Conservation (phyloP, 163 green algal genomes). For the Volvox carteri region DNA sequence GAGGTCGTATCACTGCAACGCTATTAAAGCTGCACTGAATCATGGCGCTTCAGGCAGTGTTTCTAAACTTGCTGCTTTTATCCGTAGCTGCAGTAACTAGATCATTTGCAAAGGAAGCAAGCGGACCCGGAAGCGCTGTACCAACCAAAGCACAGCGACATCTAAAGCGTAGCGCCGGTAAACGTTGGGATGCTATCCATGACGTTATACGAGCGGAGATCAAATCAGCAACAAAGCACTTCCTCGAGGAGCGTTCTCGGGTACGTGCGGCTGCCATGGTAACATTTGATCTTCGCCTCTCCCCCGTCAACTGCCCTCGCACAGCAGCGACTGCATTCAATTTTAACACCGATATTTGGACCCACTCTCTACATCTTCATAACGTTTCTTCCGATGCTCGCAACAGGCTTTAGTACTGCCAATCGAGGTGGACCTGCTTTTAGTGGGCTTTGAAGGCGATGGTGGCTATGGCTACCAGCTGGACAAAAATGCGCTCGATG, state of each 20-base stretch:
- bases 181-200: slow-evolving; percentile 52
- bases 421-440: slow-evolving; percentile 71
- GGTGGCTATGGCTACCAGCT: slow-evolving; percentile 70
- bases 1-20: neutral
- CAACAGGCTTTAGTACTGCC: slow-evolving; percentile 55
- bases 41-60: slow-evolving; percentile 5
- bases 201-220: slow-evolving; percentile 56
- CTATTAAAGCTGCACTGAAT: neutral
- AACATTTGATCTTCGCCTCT: neutral
- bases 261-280: slow-evolving; percentile 2
- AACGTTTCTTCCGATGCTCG: neutral
- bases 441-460: slow-evolving; percentile 71
- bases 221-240: slow-evolving; percentile 54
- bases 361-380: too few species aligned
- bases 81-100: neutral
- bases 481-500: slow-evolving; percentile 41
- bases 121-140: neutral
- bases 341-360: too few species aligned
- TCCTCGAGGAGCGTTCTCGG: slow-evolving; percentile 49
- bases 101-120: neutral
- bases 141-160: neutral
- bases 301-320: neutral
- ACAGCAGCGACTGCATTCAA: too few species aligned
- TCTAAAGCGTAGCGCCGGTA: slow-evolving; percentile 41
- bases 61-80: neutral